Base-by-base conservation (phyloP, 306 rosid species). In the Arachis hypogaea region DNA sequence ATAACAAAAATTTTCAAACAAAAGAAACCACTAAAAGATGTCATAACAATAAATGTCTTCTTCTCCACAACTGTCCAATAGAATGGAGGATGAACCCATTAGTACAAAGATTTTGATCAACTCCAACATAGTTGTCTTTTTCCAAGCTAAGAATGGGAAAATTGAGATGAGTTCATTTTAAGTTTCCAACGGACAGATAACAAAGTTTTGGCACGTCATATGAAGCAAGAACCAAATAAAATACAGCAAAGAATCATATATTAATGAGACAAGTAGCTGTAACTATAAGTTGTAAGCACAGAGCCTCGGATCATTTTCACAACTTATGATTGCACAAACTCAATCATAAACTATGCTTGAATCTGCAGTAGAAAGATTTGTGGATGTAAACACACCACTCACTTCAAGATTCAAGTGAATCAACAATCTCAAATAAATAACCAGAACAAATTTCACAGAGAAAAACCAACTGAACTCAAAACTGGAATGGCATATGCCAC, bases 401-500 rank as follows among this genome's bases (percentile, higher is more conserved):
- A 22, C 28, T 22, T 22, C 28, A 22, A 22, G 28, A 22, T 22
- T 22, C 28, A 22, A 1, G 28, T 22, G 28, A 76, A 64, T 63
- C 43, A 52, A 38, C 0, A 50, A 59, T 76, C 63, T 63, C 16
- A 64, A 33, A 33, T 22, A 66, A 77, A 33, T 22, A 71, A 69
- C 49, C 49, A 9, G 51, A 14, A 49, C 50, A 30, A 0, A 33
- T 45, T n/a, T 9, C 64, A 36, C 38, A 33, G 3, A 2, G 18
- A 49, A 70, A 80, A 71, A 41, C 45, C 59, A 63, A 2, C 81
- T 28, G 59, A 50, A 57, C 36, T 22, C 68, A 55, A 33, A 55
- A 33, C 4, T 33, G 38, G 38, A 33, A 33, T 2, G 38, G 4
- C 38, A 33, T 33, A 33, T 33, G 3, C 38, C 38, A 62, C 9